phyloP scores from a whole-genome alignment of 768 basidiomycete genomes.

The Tylopilus plumbeoviolaceoides region DNA sequence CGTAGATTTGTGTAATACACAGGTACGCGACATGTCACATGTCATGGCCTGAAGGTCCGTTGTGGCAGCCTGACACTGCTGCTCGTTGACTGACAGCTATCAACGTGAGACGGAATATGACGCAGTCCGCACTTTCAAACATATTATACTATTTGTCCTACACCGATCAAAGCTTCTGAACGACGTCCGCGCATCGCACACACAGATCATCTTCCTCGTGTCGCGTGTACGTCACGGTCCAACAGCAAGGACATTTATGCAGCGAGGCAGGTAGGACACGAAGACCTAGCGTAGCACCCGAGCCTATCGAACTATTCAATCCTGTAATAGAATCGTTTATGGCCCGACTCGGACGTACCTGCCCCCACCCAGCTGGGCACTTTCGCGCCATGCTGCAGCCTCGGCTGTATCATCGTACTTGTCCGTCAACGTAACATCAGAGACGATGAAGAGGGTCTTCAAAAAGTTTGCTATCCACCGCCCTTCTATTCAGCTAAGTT shows the following conservation, averaged over 20 bases:
- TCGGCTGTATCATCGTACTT: conserved; percentile 1
- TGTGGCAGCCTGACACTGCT: too few species aligned
- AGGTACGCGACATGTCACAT: too few species aligned
- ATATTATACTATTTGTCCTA: neutral
- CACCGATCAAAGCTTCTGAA: conserved; percentile 7
- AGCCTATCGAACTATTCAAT: conserved; percentile 5
- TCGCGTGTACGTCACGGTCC: conserved; percentile 60
- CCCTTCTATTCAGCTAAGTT: neutral
- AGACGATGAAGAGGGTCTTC: conserved; percentile 77
- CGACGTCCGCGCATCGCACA: conserved; percentile 47
- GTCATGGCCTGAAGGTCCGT: too few species aligned
- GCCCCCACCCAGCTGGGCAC: too few species aligned
- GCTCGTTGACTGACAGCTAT: too few species aligned
- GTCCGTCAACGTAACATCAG: conserved; percentile 53
- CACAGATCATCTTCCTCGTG: conserved; percentile 53
- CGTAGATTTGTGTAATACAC: too few species aligned
- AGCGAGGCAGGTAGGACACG: conserved; percentile 57
- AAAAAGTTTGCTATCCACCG: conserved; percentile 51
- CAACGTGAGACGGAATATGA: too few species aligned
- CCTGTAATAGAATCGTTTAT: neutral
- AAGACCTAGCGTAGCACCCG: conserved; percentile 35
- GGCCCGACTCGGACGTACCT: conserved; percentile 36
- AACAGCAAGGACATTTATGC: conserved; percentile 87
- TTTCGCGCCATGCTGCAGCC: too few species aligned
- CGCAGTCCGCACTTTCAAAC: too few species aligned